Evolutionary conservation across 495 filamentous ascomycete genomes (phyloP).

Genomic region (Usnea hakonensis): DNA sequence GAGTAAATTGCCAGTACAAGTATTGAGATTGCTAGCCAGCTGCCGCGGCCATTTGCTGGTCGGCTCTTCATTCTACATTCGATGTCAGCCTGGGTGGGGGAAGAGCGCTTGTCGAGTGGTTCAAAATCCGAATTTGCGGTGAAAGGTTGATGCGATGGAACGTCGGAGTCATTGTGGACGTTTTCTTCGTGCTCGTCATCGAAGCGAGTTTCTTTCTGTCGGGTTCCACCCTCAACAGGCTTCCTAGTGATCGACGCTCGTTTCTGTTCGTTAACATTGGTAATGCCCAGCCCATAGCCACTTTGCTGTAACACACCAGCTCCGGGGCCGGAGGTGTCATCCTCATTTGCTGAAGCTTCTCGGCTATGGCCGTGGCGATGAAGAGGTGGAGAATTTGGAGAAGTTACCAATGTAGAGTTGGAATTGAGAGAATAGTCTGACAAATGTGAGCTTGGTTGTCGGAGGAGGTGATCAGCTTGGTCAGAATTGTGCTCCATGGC

Average conservation of each 20-base stretch:
- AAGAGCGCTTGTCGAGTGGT: not conserved
- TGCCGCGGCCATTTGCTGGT: slow-evolving; percentile 34
- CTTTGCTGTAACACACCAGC: not conserved
- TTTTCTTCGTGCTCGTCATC: slow-evolving; percentile 6
- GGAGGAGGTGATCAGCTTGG: not conserved
- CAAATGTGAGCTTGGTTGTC: slow-evolving; percentile 11
- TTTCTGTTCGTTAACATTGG: slow-evolving; percentile 4
- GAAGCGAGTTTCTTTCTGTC: not conserved
- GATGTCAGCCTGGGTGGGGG: not conserved
- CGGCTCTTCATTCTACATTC: slow-evolving; percentile 19
- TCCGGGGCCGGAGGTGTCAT: slow-evolving; percentile 15
- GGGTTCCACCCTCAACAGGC: not conserved
- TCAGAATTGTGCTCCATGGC: not conserved
- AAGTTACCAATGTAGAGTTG: slow-evolving; percentile 15
- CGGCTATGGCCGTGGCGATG: slow-evolving; percentile 12
- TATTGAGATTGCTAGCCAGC: slow-evolving; percentile 52
- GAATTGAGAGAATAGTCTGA: slow-evolving; percentile 14
- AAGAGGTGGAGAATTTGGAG: slow-evolving; percentile 9
- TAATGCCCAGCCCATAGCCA: slow-evolving; percentile 13
- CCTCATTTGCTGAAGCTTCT: slow-evolving; percentile 1
- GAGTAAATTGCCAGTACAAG: slow-evolving; percentile 57
- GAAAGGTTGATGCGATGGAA: slow-evolving; percentile 8
- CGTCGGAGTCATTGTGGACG: not conserved
- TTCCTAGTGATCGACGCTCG: not conserved
- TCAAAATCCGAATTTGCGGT: slow-evolving; percentile 14